Conservation (phyloP, 306 rosid species). For the Ziziphus jujuba region DNA sequence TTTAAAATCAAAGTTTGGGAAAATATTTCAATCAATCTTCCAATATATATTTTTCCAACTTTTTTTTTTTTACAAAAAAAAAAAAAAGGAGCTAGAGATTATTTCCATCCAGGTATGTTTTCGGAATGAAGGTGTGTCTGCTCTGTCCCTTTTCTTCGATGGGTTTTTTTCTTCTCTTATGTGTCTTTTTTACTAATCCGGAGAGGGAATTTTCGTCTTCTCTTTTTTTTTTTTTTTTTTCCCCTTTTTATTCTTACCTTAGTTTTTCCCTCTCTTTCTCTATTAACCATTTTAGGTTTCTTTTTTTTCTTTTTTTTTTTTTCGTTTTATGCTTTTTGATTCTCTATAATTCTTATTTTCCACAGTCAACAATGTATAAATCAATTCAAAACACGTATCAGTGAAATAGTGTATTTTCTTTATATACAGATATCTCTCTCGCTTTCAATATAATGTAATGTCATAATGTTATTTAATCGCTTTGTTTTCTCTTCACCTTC, state of each 20-base stretch:
- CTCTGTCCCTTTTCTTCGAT: not conserved
- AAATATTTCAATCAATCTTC: constrained; percentile 35
- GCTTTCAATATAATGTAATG: not conserved
- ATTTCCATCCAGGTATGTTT: constrained; percentile 36
- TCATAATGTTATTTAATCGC: not conserved
- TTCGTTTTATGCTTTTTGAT: constrained; percentile 1
- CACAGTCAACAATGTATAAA: constrained; percentile 42
- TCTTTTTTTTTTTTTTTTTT: too few species aligned
- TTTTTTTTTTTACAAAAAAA: not conserved
- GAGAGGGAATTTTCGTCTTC: constrained; percentile 21
- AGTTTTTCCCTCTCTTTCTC: constrained; percentile 2
- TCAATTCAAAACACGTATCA: constrained; percentile 22
- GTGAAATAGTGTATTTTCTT: constrained; percentile 29
- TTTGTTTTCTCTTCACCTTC: not conserved
- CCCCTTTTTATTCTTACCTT: not conserved
- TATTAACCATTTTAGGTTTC: constrained; percentile 28
- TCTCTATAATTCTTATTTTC: constrained; percentile 22
- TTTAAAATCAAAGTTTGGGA: not conserved
- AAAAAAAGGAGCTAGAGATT: not conserved
- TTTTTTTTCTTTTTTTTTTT: constrained; percentile 2
- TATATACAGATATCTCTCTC: not conserved
- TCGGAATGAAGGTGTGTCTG: constrained; percentile 25
- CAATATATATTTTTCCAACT: constrained; percentile 20
- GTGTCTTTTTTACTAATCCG: constrained; percentile 41
- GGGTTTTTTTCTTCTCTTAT: constrained; percentile 28